Evolutionary conservation across 441 rosid genomes (phyloP).

Genomic region (Metrosideros polymorpha): DNA sequence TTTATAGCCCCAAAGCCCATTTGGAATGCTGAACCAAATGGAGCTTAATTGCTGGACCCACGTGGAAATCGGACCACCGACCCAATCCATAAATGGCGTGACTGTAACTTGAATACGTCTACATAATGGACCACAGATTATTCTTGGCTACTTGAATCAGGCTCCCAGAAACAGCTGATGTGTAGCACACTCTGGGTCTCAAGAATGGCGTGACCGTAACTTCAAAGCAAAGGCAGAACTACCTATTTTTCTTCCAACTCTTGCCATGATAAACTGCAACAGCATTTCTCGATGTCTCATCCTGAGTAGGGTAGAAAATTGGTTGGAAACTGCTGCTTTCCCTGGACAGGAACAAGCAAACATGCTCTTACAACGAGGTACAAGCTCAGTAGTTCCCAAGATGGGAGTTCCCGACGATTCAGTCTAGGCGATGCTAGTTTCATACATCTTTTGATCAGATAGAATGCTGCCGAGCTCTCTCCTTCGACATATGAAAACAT

Average conservation of each 20-base stretch:
- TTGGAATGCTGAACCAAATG: too few relatives aligned
- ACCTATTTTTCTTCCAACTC: constrained; percentile 98
- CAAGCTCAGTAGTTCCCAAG: background rate
- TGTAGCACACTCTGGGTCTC: background rate
- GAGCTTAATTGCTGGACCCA: too few relatives aligned
- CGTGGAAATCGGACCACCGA: too few relatives aligned
- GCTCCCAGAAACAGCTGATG: background rate
- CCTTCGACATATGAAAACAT: background rate
- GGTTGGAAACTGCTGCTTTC: background rate
- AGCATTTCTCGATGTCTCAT: constrained; percentile 82
- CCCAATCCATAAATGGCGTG: too few relatives aligned
- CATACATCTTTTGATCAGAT: background rate
- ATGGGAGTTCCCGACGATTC: background rate
- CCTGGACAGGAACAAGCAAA: background rate
- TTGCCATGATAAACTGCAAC: constrained; percentile 71
- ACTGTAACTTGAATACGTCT: too few relatives aligned
- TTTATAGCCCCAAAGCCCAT: too few relatives aligned
- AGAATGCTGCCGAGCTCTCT: background rate
- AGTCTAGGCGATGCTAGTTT: background rate
- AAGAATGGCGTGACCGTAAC: background rate
- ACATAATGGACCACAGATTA: background rate
- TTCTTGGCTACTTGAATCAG: background rate
- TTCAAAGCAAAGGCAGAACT: background rate
- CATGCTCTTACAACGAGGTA: background rate
- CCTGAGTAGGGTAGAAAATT: constrained; percentile 39